Conservation (phyloP, 2,329 filamentous ascomycete genomes). For the Curvularia spicifera region DNA sequence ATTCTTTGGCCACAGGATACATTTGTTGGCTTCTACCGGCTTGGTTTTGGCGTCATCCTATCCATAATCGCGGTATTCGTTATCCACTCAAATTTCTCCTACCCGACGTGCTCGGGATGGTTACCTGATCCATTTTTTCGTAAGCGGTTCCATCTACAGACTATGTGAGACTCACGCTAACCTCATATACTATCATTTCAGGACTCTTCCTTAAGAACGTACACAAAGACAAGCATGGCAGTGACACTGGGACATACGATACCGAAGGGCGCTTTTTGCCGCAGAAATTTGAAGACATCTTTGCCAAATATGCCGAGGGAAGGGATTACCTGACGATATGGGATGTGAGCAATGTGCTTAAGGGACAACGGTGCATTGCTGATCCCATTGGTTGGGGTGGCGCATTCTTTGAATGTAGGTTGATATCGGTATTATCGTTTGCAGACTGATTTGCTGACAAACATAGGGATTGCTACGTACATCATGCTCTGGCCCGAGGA, state of each 20-base stretch:
- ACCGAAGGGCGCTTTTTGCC: constrained; percentile 24
- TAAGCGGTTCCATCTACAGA: background rate
- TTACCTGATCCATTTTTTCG: background rate
- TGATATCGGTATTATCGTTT: background rate
- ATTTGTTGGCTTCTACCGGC: constrained; percentile 22
- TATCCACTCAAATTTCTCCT: constrained; percentile 7
- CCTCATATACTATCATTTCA: background rate
- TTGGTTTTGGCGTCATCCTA: constrained; percentile 18
- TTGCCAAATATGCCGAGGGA: constrained; percentile 25
- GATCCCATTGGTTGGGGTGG: constrained; percentile 31
- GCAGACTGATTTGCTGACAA: background rate
- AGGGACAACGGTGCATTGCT: constrained; percentile 24
- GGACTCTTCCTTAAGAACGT: constrained; percentile 26
- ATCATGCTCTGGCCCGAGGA: constrained; percentile 29
- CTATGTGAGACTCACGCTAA: background rate
- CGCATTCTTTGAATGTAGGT: constrained; percentile 27
- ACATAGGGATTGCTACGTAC: constrained; percentile 27
- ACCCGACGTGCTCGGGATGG: constrained; percentile 15
- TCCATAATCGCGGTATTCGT: background rate
- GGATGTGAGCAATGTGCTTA: constrained; percentile 20
- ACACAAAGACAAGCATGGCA: constrained; percentile 24
- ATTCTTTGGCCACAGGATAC: constrained; percentile 29
- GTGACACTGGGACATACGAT: constrained; percentile 27
- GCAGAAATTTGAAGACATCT: constrained; percentile 25
- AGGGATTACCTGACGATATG: constrained; percentile 20